Percentiles rank a stretch among this genome's conserved stretches.
Evolutionary conservation across 2,329 filamentous ascomycete genomes (phyloP).

Genomic region (Aspergillus sp.): DNA sequence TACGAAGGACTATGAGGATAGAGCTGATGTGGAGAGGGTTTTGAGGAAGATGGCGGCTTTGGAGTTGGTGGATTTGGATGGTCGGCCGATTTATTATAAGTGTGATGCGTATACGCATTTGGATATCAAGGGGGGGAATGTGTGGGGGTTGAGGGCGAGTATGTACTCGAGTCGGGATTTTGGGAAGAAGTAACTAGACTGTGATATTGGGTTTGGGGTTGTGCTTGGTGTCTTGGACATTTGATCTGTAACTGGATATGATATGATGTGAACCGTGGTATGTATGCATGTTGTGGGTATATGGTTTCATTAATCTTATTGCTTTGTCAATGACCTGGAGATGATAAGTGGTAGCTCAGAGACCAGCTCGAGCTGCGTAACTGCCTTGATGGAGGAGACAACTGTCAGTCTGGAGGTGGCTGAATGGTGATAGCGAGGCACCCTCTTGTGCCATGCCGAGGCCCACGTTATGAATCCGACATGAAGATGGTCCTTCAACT

Average conservation of each 20-base stretch:
- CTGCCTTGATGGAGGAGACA: not conserved
- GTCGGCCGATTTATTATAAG: slow-evolving; percentile 72
- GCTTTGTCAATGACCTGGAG: not conserved
- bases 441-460: not conserved
- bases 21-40: slow-evolving; percentile 68
- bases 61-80: slow-evolving; percentile 53
- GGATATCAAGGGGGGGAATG: slow-evolving; percentile 61
- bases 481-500: not conserved
- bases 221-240: not conserved
- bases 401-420: not conserved
- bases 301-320: not conserved
- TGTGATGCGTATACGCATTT: slow-evolving; percentile 70
- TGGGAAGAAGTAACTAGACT: slow-evolving; percentile 24
- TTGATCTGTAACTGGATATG: not conserved
- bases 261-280: not conserved
- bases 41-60: slow-evolving; percentile 63
- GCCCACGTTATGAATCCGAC: not conserved
- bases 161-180: slow-evolving; percentile 46
- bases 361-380: not conserved
- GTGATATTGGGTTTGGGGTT: not conserved
- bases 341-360: not conserved
- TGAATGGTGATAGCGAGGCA: not conserved
- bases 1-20: slow-evolving; percentile 71
- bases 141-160: slow-evolving; percentile 61
- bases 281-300: not conserved